Base-by-base conservation (phyloP, 2,329 filamentous ascomycete species). In the Aspergillus udagawae region DNA sequence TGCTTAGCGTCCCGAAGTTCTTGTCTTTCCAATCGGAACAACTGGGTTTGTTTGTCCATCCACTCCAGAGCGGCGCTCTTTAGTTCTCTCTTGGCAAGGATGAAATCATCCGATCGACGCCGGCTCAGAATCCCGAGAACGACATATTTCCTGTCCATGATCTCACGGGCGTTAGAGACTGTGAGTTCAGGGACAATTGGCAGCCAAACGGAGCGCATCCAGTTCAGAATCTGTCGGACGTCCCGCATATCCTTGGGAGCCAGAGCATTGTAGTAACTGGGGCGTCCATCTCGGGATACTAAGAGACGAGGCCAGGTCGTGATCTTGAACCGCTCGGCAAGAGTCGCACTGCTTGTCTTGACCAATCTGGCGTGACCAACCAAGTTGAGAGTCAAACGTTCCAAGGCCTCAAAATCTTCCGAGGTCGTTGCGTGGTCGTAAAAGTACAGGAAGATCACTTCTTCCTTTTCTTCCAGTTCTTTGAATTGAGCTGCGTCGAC, bases 171-270 rank as follows among this genome's bases (percentile, higher is more conserved):
- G 69, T 99, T 99, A 5, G 88, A 86, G 4, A 91, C 90, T 0
- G 91, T 96, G 54, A 99, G 81, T 73, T 99, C 94, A 0, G 94
- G 93, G 10, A 99, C 91, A 56, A 99, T 91, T 0, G 94, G 94
- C 20, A 97, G 82, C 94, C 95, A 99, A 17, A 96, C 92, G 2
- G 88, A 90, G 71, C 90, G 89, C 92, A 99, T 97, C 94, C 94
- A 99, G 56, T 83, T 83, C 20, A 96, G 80, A 10, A 99, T 84
- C 64, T 86, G 84, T 53, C 86, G 83, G 59, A 89, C 88, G 68
- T 99, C 90, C 57, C 94, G 88, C 90, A 97, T 97, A 66, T 96
- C 92, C 67, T 88, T 85, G 0, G 94, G 94, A 0, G 91, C 89
- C 42, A 97, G 82, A 7, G 89, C 90, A 28, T 86, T 89, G 73